Evolutionary conservation across 2,329 filamentous ascomycete species (phyloP), one percentile per base, ranked within the genome.

Genomic region (Aspergillus sp.): DNA sequence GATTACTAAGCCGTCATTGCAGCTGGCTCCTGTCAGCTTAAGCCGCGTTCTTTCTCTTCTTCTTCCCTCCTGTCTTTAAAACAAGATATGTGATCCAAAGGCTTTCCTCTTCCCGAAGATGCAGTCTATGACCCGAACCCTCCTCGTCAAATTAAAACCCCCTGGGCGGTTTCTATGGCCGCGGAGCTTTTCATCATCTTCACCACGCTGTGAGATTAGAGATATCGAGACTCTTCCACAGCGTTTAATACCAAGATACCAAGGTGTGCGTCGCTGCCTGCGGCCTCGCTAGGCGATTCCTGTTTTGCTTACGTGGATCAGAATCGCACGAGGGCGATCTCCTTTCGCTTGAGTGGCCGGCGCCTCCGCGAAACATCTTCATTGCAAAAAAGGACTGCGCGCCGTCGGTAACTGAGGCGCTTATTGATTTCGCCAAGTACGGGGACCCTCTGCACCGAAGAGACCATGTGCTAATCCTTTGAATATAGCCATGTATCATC

Each of bases 401-500:
- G 2, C 62, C 67, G 2, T 58, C 60, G 16, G 71, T 78, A 32
- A 74, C 71, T 16, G 56, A 66, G 10, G 72, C 74, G 2, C 55
- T 79, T 24, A 51, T 76, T 37, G 73, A 77, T 47, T 77, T 77
- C 49, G 67, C 67, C 26, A 67, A 68, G 52, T 67, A 58, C 14
- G 45, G 22, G 6, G 24, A 7, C 14, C 15, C 31, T n/a, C 6
- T 34, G 19, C 19, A n/a, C 34, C 41, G 26, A 12, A 28, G 15
- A 25, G 8, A 7, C 8, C 22, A 27, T 29, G 17, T 33, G 32
- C 36, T 41, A 37, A 44, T 20, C 17, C 69, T 47, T 74, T 67
- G 67, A 66, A 67, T 29, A 0, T 43, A 80, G 74, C 46, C 82
- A 96, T 58, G 74, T 95, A 37, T 75, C 78, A 45, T 70, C 68